A percentile compares a stretch with the other conserved stretches of the same genome.
Evolutionary conservation across 177 flowering plant species (phyloP).

Genomic region (Vitis hybrid): DNA sequence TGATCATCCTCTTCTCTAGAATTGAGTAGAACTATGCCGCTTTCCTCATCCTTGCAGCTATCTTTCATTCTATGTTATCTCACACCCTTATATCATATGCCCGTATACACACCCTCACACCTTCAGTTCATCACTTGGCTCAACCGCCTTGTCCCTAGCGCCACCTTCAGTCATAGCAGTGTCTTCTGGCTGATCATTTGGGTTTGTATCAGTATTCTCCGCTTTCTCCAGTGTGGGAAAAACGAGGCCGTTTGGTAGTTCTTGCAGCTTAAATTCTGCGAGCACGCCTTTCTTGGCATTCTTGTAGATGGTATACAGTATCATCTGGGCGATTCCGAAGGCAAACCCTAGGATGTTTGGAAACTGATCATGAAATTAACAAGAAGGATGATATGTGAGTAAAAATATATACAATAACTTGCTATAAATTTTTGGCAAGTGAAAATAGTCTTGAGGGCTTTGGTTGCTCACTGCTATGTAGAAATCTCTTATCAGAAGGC

Average conservation of each 20-base stretch:
- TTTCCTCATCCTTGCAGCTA: no score
- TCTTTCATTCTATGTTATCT: no score
- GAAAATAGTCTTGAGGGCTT: neutral
- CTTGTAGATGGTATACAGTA: conserved; percentile 46
- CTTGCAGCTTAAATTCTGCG: conserved; percentile 29
- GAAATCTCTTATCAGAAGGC: conserved; percentile 48
- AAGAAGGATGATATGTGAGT: neutral
- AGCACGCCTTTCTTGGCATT: conserved; percentile 15
- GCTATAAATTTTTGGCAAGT: neutral
- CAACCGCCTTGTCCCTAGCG: neutral
- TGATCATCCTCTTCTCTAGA: no score
- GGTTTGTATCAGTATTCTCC: neutral
- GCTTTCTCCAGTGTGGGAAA: neutral
- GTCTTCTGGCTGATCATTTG: neutral
- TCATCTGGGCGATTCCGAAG: conserved; percentile 62
- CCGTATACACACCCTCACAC: neutral
- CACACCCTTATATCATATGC: neutral
- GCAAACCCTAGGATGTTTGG: conserved; percentile 64
- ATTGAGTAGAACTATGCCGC: no score
- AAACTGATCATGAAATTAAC: conserved; percentile 25
- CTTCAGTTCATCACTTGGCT: neutral
- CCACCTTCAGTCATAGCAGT: neutral
- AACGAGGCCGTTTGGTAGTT: conserved; percentile 10
- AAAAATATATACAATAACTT: neutral
- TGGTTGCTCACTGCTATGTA: conserved; percentile 58